Evolutionary conservation across 2,329 filamentous ascomycete species (phyloP), one percentile per base, ranked within the genome.

Genomic region (Sarocladium brachiariae): DNA sequence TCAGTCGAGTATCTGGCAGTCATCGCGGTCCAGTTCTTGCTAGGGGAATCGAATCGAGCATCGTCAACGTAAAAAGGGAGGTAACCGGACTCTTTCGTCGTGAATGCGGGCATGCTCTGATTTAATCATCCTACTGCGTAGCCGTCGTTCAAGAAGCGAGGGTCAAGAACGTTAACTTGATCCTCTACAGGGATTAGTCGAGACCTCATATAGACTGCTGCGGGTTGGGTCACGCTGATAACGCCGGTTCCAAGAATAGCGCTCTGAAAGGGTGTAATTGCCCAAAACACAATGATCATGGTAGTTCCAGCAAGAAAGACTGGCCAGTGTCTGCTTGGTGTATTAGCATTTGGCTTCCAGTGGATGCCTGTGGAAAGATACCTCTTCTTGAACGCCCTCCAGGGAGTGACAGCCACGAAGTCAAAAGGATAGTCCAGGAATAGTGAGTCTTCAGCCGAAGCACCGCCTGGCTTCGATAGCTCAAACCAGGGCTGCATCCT

Each of bases 401-500:
- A 56, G 0, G 69, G 69, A 0, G 65, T 64, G 3, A 62, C 49
- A 0, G 57, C 65, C 0, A 70, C 56, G 9, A 72, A 72, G 0
- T 67, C 63, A 0, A 61, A 66, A 0, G 79, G 79, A 33, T 84
- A 85, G 0, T 73, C 67, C 0, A 84, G 46, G 0, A 80, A 62
- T 0, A 84, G 14, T 0, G 77, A 80, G 1, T 76, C 57, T 5
- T 65, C 61, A 0, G 68, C 77, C 0, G 55, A 56, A 0, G 74
- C 74, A 0, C 79, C 80, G 0, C 59, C 55, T 0, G 56, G 13
- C 9, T 70, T 73, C 0, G 78, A 81, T 1, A 84, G 50, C 19
- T 83, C 77, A 10, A 80, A 73, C 67, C 75, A 85, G 0, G 81
- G 80, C 30, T 85, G 79, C 39, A 84, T 64, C 0, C 81, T 57